Conservation (phyloP, 2,329 filamentous ascomycete genomes). For the Ascosphaera pollenicola region DNA sequence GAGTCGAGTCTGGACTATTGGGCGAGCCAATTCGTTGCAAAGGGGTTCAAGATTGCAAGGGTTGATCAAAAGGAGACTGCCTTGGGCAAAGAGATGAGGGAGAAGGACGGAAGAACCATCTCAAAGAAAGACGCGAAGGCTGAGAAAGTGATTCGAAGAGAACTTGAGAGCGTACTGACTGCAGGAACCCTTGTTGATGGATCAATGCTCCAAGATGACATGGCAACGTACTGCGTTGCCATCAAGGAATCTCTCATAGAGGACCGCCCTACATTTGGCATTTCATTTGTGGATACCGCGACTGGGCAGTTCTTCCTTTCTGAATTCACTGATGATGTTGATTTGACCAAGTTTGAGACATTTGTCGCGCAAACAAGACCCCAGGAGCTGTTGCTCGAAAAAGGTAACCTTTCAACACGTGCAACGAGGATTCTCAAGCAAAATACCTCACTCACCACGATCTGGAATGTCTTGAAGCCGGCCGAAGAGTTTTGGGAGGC, state of each 20-base stretch:
- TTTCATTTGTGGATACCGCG: constrained; percentile 86
- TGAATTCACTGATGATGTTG: constrained; percentile 74
- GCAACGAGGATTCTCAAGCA: constrained; percentile 87
- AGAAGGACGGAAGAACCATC: constrained; percentile 36
- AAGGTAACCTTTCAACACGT: constrained; percentile 66
- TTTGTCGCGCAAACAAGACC: constrained; percentile 83
- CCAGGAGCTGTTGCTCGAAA: constrained; percentile 74
- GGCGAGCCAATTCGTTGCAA: constrained; percentile 96
- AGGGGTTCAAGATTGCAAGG: constrained; percentile 89
- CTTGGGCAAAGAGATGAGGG: constrained; percentile 95
- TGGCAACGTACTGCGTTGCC: constrained; percentile 87
- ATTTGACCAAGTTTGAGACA: constrained; percentile 93
- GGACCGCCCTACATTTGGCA: constrained; percentile 62
- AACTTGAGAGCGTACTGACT: constrained; percentile 78
- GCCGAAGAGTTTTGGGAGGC: constrained; percentile 79
- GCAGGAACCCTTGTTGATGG: constrained; percentile 85
- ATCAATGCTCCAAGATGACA: constrained; percentile 92
- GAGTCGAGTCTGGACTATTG: constrained; percentile 90
- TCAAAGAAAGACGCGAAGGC: constrained; percentile 39
- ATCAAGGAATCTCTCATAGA: constrained; percentile 63
- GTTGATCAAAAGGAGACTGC: constrained; percentile 96
- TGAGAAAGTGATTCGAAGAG: constrained; percentile 82
- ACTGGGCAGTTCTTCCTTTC: constrained; percentile 91
- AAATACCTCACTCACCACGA: constrained; percentile 74
- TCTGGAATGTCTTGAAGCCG: constrained; percentile 86